Percentiles rank a stretch among this genome's conserved stretches.
Conservation (phyloP, 73 alveolate species). For the Uronychia binucleata region DNA sequence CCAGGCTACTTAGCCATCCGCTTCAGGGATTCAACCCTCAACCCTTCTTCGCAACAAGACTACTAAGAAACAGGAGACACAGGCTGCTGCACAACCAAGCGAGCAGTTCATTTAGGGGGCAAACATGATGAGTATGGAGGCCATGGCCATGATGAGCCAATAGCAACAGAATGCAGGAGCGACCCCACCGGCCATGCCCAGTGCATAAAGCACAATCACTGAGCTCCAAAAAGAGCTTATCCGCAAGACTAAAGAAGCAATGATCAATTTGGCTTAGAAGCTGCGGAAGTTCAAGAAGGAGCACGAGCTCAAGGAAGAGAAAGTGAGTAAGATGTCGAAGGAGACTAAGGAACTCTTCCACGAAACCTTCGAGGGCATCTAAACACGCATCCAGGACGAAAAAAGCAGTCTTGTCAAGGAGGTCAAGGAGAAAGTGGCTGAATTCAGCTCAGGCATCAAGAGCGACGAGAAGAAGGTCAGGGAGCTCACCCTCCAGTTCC, state of each 20-base stretch:
- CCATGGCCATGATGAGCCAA: no score
- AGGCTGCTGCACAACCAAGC: background rate
- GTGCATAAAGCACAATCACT: background rate
- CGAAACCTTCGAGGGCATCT: background rate
- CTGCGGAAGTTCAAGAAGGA: background rate
- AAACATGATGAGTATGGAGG: no score
- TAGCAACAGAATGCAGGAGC: no score
- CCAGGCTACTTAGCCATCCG: no score
- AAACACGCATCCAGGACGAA: conserved; percentile 4
- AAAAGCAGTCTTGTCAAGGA: background rate
- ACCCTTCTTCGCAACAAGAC: no score
- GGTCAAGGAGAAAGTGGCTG: conserved; percentile 4
- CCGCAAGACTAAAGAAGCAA: background rate
- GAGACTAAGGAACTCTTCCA: background rate
- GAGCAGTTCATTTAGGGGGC: background rate
- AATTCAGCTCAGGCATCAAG: background rate
- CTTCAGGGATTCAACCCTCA: no score
- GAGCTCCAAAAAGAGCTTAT: background rate
- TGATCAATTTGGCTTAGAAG: background rate
- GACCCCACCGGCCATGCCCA: background rate
- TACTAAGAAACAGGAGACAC: background rate
- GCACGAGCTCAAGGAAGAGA: background rate
- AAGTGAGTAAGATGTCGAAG: background rate
- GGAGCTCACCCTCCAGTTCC: background rate
- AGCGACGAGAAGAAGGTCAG: background rate